Evolutionary conservation across 331 rosid genomes (phyloP), one percentile per base, ranked within the genome.

Genomic region (Saraca asoca): DNA sequence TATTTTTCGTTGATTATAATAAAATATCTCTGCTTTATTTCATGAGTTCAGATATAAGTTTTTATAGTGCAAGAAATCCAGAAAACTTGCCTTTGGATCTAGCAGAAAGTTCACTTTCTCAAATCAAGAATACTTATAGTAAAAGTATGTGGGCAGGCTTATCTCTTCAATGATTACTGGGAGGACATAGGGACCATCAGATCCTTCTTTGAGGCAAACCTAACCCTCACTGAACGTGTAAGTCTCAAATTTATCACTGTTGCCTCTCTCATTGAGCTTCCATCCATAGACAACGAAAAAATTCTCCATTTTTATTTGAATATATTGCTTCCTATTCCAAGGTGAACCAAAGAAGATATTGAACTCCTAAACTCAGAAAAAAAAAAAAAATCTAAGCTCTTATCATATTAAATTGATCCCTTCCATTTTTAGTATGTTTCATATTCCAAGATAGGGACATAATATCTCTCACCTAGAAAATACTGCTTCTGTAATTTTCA

Each of bases 151-250:
- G 33, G 77, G 80, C 83, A 91, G 97, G 97, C 97, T 70, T 88
- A 85, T 78, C 84, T 91, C 56, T 91, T 91, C 77, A 82, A 91
- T 75, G 91, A 85, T 79, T 91, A 91, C 55, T 91, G 97, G 97
- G 95, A 85, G 78, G 97, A 91, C 82, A 91, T 91, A 50, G 97
- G 97, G 58, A 91, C 95, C 54, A 88, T 91, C 74, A 71, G 91
- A 84, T 91, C 97, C 71, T 91, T 88, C 87, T 91, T 91, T 54
- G 81, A 91, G 77, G 95, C 97, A 77, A 91, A 91, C 59, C 97
- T 91, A 62, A 91, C 93, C 45, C 95, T 91, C 63, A 91, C 97
- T 0, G 80, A 82, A 79, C 90, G 83, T 70, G 97, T 88, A 69
- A 80, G 86, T 69, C 33, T 57, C 54, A 79, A 62, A 65, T 58